phyloP scores from a whole-genome alignment of 805 yeast species.

The Wickerhamomyces alni region DNA sequence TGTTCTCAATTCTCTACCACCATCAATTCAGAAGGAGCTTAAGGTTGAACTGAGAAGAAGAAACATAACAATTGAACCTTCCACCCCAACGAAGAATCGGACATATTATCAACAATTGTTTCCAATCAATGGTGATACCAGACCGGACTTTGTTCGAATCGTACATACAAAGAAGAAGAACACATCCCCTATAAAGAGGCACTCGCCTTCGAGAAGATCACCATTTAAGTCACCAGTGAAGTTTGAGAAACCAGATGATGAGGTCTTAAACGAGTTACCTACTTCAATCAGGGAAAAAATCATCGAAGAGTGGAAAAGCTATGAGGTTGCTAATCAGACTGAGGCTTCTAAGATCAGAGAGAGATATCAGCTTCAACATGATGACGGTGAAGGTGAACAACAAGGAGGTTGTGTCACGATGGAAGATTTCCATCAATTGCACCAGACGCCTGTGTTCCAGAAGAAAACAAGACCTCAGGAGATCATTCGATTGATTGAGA shows the following conservation, averaged over 20 bases:
- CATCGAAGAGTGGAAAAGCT: conserved; percentile 15
- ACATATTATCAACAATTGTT: conserved; percentile 20
- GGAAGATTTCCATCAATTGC: conserved; percentile 13
- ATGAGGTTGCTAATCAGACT: conserved; percentile 8
- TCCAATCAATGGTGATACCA: conserved; percentile 4
- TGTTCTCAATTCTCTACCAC: conserved; percentile 61
- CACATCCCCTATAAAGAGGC: conserved; percentile 9
- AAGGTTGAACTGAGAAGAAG: conserved; percentile 44
- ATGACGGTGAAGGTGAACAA: not conserved
- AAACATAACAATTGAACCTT: conserved; percentile 18
- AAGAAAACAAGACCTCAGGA: conserved; percentile 26
- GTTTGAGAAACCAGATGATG: conserved; percentile 13
- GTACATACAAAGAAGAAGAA: conserved; percentile 5
- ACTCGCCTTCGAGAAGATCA: conserved; percentile 9
- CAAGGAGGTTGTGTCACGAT: not conserved
- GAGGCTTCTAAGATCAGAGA: conserved; percentile 11
- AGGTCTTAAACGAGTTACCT: conserved; percentile 21
- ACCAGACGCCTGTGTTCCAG: conserved; percentile 24
- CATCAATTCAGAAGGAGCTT: conserved; percentile 58
- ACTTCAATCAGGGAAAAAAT: conserved; percentile 12
- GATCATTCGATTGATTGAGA: conserved; percentile 25
- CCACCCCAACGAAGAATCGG: conserved; percentile 16
- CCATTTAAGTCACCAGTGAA: conserved; percentile 1
- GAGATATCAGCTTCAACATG: not conserved
- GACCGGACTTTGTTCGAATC: conserved; percentile 14